These are phyloP conservation scores for Tetratostichococcus sp. DNA, from an alignment of 139 green algal genomes.

Conservation along the genomic window DNA sequence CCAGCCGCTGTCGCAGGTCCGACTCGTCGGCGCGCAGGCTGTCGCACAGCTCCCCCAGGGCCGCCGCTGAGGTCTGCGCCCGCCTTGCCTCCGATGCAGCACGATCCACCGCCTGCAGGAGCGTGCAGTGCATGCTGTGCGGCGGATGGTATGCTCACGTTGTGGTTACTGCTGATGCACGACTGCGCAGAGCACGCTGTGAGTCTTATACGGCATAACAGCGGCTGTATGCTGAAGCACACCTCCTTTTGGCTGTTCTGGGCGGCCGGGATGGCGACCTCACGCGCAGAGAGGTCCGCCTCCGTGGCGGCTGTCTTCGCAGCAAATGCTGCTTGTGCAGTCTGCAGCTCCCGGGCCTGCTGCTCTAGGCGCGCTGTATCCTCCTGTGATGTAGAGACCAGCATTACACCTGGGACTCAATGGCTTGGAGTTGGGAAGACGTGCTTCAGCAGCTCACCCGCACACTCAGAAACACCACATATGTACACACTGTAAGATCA, in stretches of 20 bases:
- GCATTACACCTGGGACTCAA: too few relatives aligned
- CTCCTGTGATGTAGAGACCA: neutral
- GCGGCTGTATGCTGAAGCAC: too few relatives aligned
- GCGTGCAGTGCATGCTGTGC: too few relatives aligned
- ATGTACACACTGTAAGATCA: too few relatives aligned
- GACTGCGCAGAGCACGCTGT: too few relatives aligned
- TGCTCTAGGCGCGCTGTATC: neutral
- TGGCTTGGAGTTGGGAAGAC: too few relatives aligned
- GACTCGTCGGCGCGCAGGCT: neutral
- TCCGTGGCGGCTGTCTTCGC: neutral
- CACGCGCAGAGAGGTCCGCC: neutral
- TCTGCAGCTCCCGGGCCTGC: neutral
- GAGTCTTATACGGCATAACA: too few relatives aligned
- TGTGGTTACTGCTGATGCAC: too few relatives aligned
- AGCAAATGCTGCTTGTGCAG: neutral
- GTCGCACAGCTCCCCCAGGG: neutral
- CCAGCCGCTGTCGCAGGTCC: neutral
- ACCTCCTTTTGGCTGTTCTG: neutral
- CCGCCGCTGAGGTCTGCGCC: neutral
- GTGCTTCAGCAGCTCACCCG: too few relatives aligned
- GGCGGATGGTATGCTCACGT: too few relatives aligned
- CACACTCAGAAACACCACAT: too few relatives aligned
- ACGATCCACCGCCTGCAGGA: neutral
- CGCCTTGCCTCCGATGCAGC: neutral
- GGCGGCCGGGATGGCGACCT: neutral